These are phyloP conservation scores for Xylaria hypoxylon DNA, from an alignment of 2,329 filamentous ascomycete genomes.

Conservation along the genomic window DNA sequence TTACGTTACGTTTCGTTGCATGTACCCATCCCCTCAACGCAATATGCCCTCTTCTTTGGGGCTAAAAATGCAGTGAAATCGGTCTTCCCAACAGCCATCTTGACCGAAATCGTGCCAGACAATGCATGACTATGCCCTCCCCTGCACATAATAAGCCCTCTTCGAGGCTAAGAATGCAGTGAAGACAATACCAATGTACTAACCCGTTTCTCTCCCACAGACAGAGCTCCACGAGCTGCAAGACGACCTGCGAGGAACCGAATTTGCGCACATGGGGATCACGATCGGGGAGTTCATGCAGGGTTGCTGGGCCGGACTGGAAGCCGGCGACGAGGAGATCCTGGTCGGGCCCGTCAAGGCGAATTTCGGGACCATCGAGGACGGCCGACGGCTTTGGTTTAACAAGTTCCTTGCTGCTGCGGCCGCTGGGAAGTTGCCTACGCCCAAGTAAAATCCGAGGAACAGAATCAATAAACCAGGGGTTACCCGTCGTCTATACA, in stretches of 20 bases:
- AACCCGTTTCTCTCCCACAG: not conserved
- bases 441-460: conserved; percentile 3
- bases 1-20: not conserved
- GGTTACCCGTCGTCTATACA: too few relatives aligned
- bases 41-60: too few relatives aligned
- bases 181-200: too few relatives aligned
- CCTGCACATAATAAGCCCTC: too few relatives aligned
- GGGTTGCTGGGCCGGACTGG: conserved; percentile 58
- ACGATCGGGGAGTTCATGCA: conserved; percentile 57
- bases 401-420: conserved; percentile 12
- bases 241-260: conserved; percentile 51
- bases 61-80: too few relatives aligned
- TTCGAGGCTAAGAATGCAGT: too few relatives aligned
- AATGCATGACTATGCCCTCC: too few relatives aligned
- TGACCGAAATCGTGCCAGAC: too few relatives aligned
- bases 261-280: conserved; percentile 53
- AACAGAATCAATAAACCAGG: too few relatives aligned
- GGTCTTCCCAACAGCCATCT: too few relatives aligned
- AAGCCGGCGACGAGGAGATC: conserved; percentile 55
- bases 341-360: conserved; percentile 42
- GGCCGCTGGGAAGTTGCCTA: conserved; percentile 19
- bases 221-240: conserved; percentile 49
- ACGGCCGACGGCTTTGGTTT: conserved; percentile 37
- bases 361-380: conserved; percentile 39
- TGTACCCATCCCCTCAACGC: too few relatives aligned